phyloP scores from a whole-genome alignment of 345 rosid species.

The Passiflora organensis region DNA sequence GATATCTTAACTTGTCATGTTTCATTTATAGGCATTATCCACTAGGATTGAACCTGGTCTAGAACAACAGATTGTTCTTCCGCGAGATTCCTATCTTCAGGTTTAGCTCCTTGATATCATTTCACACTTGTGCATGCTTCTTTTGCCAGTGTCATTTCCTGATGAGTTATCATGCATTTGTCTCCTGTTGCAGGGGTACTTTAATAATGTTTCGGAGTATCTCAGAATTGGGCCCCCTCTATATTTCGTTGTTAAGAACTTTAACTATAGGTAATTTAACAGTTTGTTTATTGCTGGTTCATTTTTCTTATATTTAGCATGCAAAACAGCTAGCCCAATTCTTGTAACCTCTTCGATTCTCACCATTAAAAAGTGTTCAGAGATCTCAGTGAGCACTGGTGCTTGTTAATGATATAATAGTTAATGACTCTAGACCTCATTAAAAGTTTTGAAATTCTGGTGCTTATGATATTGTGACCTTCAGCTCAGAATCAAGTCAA shows the following conservation, averaged over 20 bases:
- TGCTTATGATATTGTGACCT: slow-evolving; percentile 19
- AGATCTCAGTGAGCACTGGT: not conserved
- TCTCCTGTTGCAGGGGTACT: slow-evolving; percentile 62
- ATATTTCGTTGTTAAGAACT: slow-evolving; percentile 89
- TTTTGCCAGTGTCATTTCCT: slow-evolving; percentile 11
- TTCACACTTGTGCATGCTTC: slow-evolving; percentile 6
- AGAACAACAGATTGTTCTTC: slow-evolving; percentile 96
- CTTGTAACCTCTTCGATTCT: too few species aligned
- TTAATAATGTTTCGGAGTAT: slow-evolving; percentile 65
- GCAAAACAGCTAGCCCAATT: too few species aligned
- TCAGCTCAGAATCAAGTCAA: slow-evolving; percentile 87
- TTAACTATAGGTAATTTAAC: slow-evolving; percentile 69
- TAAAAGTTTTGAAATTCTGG: slow-evolving; percentile 16
- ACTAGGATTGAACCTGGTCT: slow-evolving; percentile 90
- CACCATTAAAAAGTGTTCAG: not conserved
- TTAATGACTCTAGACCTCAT: not conserved
- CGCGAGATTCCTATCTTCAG: slow-evolving; percentile 95
- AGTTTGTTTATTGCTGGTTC: slow-evolving; percentile 5
- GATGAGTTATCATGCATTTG: slow-evolving; percentile 8
- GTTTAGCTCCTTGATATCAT: slow-evolving; percentile 30
- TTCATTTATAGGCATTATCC: slow-evolving; percentile 58
- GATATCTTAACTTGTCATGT: slow-evolving; percentile 11
- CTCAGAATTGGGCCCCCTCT: slow-evolving; percentile 94
- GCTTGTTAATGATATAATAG: not conserved
- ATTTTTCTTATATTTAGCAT: not conserved